Evolutionary conservation across 495 filamentous ascomycete species (phyloP), one percentile per base, ranked within the genome.

Genomic region (Friedmanniomyces endolithicus): DNA sequence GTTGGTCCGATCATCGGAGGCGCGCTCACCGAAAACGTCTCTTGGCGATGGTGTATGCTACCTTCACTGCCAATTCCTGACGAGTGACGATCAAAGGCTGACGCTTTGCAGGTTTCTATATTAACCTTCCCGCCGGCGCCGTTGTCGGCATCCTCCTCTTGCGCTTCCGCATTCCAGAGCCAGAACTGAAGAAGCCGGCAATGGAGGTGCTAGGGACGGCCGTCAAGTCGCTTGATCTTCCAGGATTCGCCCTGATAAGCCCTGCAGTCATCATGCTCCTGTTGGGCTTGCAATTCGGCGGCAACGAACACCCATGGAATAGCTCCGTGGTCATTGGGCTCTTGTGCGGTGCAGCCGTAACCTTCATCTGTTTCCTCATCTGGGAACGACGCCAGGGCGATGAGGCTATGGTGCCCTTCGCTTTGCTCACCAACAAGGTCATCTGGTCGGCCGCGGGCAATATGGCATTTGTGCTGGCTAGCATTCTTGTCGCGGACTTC

Each of bases 281-380:
- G 0, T 58, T 80, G 9, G 78, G 72, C 0, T 63, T 81, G 14
- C 72, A 81, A 59, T 80, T 71, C 55, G 78, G 75, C 17, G 78
- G 77, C 6, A 70, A 68, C 11, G 59, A 64, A 17, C 74, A 74
- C 57, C 53, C 70, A 0, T 81, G 78, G 79, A 68, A 65, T 24
- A 71, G 66, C 6, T 52, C 73, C 0, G 17, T 39, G 16, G 56
- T 62, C 17, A 62, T 59, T 48, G 62, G 59, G 1, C 53, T 63
- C 16, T 23, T 60, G 17, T 11, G 22, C 25, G 60, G 57, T 6
- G 57, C 47, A 20, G 60, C 27, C 33, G 57, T 33, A 9, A 14
- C 37, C 16, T 60, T 63, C 39, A 39, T 23, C 7, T 22, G 43
- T 4, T 63, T 63, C 47, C 19, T 60, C 6, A 3, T 57, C 39